Base-by-base conservation (phyloP, 441 rosid species). In the Theobroma grandiflorum region DNA sequence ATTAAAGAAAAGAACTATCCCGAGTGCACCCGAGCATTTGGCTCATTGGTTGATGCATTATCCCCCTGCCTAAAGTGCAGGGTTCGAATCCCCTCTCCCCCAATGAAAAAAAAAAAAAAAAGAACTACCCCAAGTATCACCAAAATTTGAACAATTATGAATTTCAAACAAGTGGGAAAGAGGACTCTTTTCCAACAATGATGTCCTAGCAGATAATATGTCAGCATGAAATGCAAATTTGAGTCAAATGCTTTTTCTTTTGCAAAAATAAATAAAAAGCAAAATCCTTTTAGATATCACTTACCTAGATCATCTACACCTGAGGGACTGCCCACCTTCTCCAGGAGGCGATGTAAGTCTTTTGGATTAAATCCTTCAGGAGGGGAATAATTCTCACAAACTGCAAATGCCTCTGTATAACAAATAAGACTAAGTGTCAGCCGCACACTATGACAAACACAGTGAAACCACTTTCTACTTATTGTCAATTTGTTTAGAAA, bases 381-480 rank as follows among this genome's bases (percentile, higher is more conserved):
- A 58, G 98, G 98, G 59, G 95, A 88, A 88, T 94, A 95, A 83
- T 97, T 97, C 80, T 97, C 99, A 57, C 99, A 97, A 69, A 94
- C 97, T 4, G 98, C 98, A 81, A 97, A 97, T 74, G 99, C 99
- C 95, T 97, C 99, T 97, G 87, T 80, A 88, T 63, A 74, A 83
- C 72, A 74, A 81, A 83, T 47, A 75, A 42, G 33, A 76, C 55
- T 26, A 59, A 70, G 76, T 45, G 37, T 85, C 59, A 86, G 84
- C 42, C 14, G 33, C 52, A 58, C 18, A 65, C 9, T 8, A 62
- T 6, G 37, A 64, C 4, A 65, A 22, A 63, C 16, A 74, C 57
- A 35, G 37, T n/a, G 20, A 35, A 3, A 50, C 8, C 64, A 76
- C 52, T 65, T 66, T 64, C 70, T 1, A 49, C 43, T 10, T 72